These are phyloP conservation scores for Neckera pumila DNA, from an alignment of 225 moss, liverwort and hornwort genomes.

Conservation along the genomic window DNA sequence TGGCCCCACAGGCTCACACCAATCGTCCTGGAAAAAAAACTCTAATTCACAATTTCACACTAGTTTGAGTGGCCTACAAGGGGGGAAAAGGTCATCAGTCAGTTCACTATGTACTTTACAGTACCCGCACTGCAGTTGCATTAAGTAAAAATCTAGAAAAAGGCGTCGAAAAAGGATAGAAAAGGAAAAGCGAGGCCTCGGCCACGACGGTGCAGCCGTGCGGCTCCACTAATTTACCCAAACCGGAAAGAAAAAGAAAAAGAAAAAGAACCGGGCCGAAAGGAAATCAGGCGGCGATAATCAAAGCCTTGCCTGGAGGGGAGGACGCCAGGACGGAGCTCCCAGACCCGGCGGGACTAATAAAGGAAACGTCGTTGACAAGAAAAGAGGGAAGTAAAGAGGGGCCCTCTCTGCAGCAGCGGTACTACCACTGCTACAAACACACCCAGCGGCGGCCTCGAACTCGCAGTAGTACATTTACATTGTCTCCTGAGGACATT, in stretches of 20 bases:
- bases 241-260: neutral
- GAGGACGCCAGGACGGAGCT: too few species aligned
- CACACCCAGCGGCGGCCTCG: neutral
- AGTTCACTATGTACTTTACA: too few species aligned
- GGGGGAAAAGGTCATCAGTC: too few species aligned
- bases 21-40: neutral
- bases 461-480: neutral
- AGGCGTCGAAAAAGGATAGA: neutral
- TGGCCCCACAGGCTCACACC: neutral
- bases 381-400: neutral
- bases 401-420: neutral
- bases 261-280: neutral
- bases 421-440: neutral
- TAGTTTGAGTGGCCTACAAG: neutral
- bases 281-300: neutral
- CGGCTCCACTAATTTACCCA: neutral
- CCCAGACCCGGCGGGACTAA: neutral
- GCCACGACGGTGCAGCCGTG: neutral
- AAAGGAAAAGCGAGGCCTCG: neutral
- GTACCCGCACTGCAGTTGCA: neutral
- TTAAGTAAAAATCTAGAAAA: neutral
- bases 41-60: neutral
- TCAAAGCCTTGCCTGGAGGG: neutral
- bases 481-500: neutral
- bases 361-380: constrained; percentile 31